phyloP scores from a whole-genome alignment of 2,329 filamentous ascomycete genomes.

The Apiospora kogelbergensis region DNA sequence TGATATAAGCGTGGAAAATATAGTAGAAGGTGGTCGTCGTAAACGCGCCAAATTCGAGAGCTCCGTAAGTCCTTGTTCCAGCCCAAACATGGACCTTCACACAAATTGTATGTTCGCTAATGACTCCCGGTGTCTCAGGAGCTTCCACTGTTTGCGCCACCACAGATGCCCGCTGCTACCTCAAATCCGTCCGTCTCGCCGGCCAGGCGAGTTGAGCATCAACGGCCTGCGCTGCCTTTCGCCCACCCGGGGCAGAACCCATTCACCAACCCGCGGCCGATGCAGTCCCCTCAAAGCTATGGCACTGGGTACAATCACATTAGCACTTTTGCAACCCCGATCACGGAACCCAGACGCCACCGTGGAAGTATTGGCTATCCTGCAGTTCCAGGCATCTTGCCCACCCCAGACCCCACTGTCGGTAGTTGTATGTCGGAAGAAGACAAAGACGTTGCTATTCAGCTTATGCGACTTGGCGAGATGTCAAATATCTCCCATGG shows the following conservation, averaged over 20 bases:
- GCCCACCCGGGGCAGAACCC: constrained; percentile 75
- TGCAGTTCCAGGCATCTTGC: constrained; percentile 64
- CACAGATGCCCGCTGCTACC: constrained; percentile 88
- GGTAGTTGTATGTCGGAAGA: constrained; percentile 97
- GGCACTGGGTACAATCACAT: constrained; percentile 53
- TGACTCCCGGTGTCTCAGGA: constrained; percentile 58
- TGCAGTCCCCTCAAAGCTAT: constrained; percentile 85
- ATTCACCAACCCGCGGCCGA: constrained; percentile 72
- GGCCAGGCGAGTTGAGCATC: constrained; percentile 74
- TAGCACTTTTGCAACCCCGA: constrained; percentile 63
- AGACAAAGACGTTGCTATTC: constrained; percentile 87
- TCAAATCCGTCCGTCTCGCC: constrained; percentile 98
- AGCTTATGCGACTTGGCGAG: constrained; percentile 93
- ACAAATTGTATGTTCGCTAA: constrained; percentile 32
- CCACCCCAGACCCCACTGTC: constrained; percentile 95
- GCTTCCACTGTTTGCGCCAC: constrained; percentile 90
- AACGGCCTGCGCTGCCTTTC: constrained; percentile 74
- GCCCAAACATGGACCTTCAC: constrained; percentile 15
- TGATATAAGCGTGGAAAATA: constrained; percentile 97
- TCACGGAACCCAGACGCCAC: constrained; percentile 61
- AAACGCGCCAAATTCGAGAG: constrained; percentile 96
- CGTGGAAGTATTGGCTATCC: constrained; percentile 63
- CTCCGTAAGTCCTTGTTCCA: constrained; percentile 71
- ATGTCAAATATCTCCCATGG: constrained; percentile 92
- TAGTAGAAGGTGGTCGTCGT: constrained; percentile 92